Conservation (phyloP, 768 basidiomycete genomes). For the Leccinellum albellum region DNA sequence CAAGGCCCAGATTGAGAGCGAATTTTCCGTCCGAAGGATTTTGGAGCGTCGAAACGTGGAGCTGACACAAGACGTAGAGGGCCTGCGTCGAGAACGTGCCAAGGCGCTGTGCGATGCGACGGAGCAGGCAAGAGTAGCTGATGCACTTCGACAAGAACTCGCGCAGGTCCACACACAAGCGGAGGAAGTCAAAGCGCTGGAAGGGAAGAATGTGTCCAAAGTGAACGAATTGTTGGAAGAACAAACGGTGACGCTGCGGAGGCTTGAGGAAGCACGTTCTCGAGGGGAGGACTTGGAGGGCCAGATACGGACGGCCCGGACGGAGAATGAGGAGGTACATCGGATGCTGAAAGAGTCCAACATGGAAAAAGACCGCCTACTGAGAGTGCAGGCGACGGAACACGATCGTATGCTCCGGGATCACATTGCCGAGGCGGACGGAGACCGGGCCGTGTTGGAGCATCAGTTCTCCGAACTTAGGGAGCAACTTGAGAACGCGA, state of each 20-base stretch:
- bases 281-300: conserved; percentile 72
- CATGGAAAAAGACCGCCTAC: conserved; percentile 73
- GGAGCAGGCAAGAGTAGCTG: conserved; percentile 57
- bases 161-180: conserved; percentile 56
- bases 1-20: conserved; percentile 61
- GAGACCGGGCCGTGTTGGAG: conserved; percentile 89
- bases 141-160: conserved; percentile 60
- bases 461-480: conserved; percentile 77
- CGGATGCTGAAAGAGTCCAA: conserved; percentile 64
- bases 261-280: conserved; percentile 70
- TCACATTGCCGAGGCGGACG: conserved; percentile 89
- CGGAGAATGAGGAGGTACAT: conserved; percentile 66
- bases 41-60: conserved; percentile 63
- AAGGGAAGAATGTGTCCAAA: conserved; percentile 60
- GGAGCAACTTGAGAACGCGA: conserved; percentile 55
- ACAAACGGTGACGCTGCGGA: conserved; percentile 65
- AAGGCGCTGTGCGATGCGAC: conserved; percentile 65
- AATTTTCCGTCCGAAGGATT: conserved; percentile 55
- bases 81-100: conserved; percentile 50
- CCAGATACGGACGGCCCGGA: conserved; percentile 65
- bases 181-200: conserved; percentile 65
- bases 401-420: conserved; percentile 71
- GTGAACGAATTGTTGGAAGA: conserved; percentile 67
- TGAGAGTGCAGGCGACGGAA: conserved; percentile 68
- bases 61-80: conserved; percentile 51